phyloP scores from a whole-genome alignment of 108 stramenopile species.

The Nitzschia sp. region DNA sequence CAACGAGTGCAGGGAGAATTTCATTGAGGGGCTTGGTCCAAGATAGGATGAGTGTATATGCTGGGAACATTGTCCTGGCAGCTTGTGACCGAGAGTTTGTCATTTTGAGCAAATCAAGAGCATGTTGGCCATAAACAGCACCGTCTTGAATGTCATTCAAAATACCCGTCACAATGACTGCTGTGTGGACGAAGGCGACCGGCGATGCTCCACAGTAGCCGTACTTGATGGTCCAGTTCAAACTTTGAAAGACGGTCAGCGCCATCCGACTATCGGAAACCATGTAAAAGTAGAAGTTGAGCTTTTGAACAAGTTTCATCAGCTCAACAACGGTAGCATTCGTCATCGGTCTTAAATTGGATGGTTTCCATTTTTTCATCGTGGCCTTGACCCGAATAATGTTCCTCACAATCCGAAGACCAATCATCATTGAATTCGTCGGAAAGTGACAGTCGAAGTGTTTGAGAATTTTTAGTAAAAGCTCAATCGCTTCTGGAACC shows the following conservation, averaged over 20 bases:
- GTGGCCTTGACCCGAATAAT: not conserved
- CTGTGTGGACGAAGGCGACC: not conserved
- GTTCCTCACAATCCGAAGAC: not conserved
- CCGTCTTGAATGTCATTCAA: not conserved
- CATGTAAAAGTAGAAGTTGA: not conserved
- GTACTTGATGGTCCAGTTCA: constrained; percentile 5
- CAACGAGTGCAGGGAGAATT: not conserved
- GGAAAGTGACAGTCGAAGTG: not conserved
- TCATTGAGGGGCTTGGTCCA: not conserved
- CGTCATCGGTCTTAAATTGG: not conserved
- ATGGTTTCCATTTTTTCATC: not conserved
- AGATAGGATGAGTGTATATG: not conserved
- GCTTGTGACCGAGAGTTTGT: too few species aligned
- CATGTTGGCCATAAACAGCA: too few species aligned
- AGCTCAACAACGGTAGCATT: not conserved
- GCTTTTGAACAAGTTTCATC: constrained; percentile 2
- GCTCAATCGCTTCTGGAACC: not conserved
- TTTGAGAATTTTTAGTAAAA: constrained; percentile 4
- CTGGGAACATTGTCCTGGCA: too few species aligned
- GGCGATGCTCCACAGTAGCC: not conserved
- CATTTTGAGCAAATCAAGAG: too few species aligned
- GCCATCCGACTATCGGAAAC: not conserved
- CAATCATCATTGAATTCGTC: not conserved
- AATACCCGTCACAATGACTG: constrained; percentile 6
- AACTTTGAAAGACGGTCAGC: not conserved